Conservation (phyloP, 169 alveolate genomes). For the Pseudocohnilembus persalinus region DNA sequence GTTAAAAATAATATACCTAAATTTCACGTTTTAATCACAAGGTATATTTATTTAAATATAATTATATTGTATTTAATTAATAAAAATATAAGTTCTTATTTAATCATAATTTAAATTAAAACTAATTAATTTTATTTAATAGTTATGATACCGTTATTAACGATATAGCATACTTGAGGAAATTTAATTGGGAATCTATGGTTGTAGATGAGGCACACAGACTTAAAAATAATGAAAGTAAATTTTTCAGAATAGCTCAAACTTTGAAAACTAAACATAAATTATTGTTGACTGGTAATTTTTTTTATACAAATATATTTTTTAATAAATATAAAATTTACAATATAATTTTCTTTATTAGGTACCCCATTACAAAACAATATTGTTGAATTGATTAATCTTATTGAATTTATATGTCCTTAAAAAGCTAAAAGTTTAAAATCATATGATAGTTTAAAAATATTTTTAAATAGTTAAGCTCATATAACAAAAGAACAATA, state of each 20-base stretch:
- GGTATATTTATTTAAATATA: not conserved
- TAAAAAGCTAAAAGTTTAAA: conserved; percentile 41
- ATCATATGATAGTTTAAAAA: conserved; percentile 26
- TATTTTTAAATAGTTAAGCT: not conserved
- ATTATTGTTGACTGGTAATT: conserved; percentile 61
- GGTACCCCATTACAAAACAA: conserved; percentile 68
- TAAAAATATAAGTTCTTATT: no score
- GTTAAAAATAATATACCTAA: conserved; percentile 25
- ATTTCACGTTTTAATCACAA: conserved; percentile 48
- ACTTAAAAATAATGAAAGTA: conserved; percentile 61
- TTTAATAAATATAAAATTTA: not conserved
- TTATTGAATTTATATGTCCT: conserved; percentile 58
- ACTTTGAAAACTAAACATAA: conserved; percentile 52
- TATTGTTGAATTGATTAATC: conserved; percentile 43
- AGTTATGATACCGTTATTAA: conserved; percentile 51
- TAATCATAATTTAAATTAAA: no score
- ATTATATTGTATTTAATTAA: no score
- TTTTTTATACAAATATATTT: not conserved
- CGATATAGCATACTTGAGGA: conserved; percentile 32
- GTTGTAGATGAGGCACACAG: conserved; percentile 82
- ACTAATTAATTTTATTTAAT: no score
- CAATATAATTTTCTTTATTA: not conserved
- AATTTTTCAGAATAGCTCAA: conserved; percentile 47
- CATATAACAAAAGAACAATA: not conserved
- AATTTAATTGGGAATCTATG: conserved; percentile 68